Evolutionary conservation across 305 asterid species (phyloP), one percentile per base, ranked within the genome.

Genomic region (Salvia sclarea): DNA sequence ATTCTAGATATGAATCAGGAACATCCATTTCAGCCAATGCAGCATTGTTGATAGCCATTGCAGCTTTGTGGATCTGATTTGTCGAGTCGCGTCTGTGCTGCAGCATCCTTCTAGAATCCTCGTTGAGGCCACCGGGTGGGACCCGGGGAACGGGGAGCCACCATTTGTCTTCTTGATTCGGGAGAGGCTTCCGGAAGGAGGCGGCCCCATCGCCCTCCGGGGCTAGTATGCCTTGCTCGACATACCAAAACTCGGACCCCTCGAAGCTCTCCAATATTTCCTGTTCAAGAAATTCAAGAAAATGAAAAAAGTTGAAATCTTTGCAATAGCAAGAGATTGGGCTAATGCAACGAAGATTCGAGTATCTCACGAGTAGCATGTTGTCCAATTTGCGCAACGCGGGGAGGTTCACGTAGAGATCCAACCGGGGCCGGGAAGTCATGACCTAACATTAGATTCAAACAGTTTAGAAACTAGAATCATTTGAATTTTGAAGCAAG

Each of bases 111-210:
- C 95, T 82, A 64, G 92, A 68, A 49, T 79, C 76, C 61, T 83
- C 88, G 20, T 75, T 78, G 55, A 91, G 85, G 69, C 97, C 97
- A 12, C 89, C 83, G 0, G 80, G 72, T 9, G 88, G 90, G 45
- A 88, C 95, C 10, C 91, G 81, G 44, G 97, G 96, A 61, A 88
- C 88, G 0, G 97, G 97, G 58, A 91, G 89, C 96, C 97, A 91
- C 97, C 97, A 91, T 80, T 88, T 91, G 65, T 83, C 87, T 67
- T 85, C 88, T 60, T 84, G 95, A 33, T 82, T 83, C 0, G 89
- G 84, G 0, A 81, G 86, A 31, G 81, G 77, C 17, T 81, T 76
- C 40, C 84, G 75, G 68, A 79, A 81, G 54, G 91, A 85, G 31
- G 91, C 75, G 0, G 91, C 73, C 30, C 83, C 95, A 49, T 82